Evolutionary conservation across 2,329 filamentous ascomycete genomes (phyloP), one percentile per base, ranked within the genome.

Genomic region (Harringtonia aguacate): DNA sequence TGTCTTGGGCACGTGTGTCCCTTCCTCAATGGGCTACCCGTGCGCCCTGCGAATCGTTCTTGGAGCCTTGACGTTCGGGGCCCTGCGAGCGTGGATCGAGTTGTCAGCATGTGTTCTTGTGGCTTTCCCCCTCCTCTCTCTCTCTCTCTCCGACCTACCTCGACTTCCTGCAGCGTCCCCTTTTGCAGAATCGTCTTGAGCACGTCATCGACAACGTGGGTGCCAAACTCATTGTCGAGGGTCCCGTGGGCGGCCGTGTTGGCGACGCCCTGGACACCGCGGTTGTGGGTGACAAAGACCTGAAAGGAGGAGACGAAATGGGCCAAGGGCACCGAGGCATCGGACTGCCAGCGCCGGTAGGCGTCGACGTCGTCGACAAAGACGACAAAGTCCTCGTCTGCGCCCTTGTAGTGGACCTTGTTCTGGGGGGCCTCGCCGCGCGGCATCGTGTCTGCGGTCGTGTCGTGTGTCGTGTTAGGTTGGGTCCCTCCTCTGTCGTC

Each of bases 231-330:
- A 53, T 80, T 83, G 58, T 92, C 81, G 5, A 98, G 72, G 38
- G 72, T 72, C 36, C 70, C 65, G 52, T 94, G 85, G 54, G 86
- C 84, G 9, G 89, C 88, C 10, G 69, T 66, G 58, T 95, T 84
- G 36, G 84, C 69, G 47, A 80, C 75, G 45, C 90, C 90, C 62
- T 95, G 87, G 36, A 77, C 78, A 52, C 90, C 90, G 62, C 95
- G 88, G 64, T 82, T 84, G 70, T 94, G 85, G 30, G 88, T 94
- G 36, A 84, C 70, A 58, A 95, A 94, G 58, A 98, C 73, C 73
- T 94, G 86, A 73, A 86, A 97, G 8, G 84, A 75, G 46, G 81
- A 86, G 45, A 97, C 75, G 45, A 98, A 89, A 57, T 95, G 81
- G 2, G 85, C 75, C 39, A 97, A 68, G 31, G 92, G 84, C 27